Evolutionary conservation across 2,329 filamentous ascomycete genomes (phyloP).

Genomic region (Neobulgaria alba): DNA sequence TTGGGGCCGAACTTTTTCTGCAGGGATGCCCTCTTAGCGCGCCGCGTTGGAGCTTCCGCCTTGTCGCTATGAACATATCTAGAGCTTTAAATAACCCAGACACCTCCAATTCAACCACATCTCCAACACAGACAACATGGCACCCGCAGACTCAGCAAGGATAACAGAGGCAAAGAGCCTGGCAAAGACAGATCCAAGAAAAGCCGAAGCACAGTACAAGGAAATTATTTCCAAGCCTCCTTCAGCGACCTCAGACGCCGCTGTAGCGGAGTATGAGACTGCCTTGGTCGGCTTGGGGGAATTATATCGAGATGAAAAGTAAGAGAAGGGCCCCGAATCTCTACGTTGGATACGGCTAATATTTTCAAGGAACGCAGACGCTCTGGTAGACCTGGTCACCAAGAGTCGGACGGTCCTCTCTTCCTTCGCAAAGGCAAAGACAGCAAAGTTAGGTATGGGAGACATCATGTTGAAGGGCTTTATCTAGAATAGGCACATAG

Average conservation of each 20-base stretch:
- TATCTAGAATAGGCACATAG: background rate
- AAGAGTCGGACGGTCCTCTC: constrained; percentile 86
- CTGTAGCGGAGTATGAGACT: constrained; percentile 83
- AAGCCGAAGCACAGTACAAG: constrained; percentile 83
- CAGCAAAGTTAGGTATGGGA: constrained; percentile 81
- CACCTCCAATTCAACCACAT: constrained; percentile 15
- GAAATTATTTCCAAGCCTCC: constrained; percentile 81
- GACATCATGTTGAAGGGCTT: background rate
- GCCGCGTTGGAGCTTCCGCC: constrained; percentile 17
- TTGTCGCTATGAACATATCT: constrained; percentile 1
- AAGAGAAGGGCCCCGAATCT: constrained; percentile 28
- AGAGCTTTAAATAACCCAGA: constrained; percentile 10
- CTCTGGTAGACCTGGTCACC: constrained; percentile 82
- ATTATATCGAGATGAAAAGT: constrained; percentile 85
- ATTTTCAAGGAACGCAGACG: constrained; percentile 58
- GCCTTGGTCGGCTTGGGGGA: constrained; percentile 84
- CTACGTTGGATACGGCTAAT: constrained; percentile 23
- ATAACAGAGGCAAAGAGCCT: constrained; percentile 86
- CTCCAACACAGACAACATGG: constrained; percentile 35
- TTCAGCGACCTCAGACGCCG: constrained; percentile 72
- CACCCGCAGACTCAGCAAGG: constrained; percentile 51
- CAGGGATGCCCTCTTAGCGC: constrained; percentile 18
- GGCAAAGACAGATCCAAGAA: constrained; percentile 68
- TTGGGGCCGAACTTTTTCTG: constrained; percentile 13
- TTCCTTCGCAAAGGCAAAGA: constrained; percentile 98